phyloP scores from a whole-genome alignment of 2,329 filamentous ascomycete species.

The Ophiocordyceps robertsii region DNA sequence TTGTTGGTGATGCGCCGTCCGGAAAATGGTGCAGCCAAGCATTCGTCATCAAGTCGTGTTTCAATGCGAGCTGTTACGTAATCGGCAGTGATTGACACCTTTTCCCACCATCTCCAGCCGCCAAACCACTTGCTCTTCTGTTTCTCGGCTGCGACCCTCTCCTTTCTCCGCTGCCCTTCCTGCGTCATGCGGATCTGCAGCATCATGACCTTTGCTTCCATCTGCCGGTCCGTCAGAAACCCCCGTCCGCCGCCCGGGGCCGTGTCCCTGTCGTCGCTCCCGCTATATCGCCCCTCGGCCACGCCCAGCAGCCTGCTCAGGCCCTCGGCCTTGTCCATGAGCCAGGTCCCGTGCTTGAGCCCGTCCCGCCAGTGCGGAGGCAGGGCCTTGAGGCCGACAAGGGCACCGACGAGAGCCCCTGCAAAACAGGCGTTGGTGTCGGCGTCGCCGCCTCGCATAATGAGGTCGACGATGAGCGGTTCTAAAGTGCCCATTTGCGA shows the following conservation, averaged over 20 bases:
- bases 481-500: slow-evolving; percentile 24
- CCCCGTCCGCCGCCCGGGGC: slow-evolving; percentile 26
- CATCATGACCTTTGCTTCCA: slow-evolving; percentile 19
- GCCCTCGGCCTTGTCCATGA: slow-evolving; percentile 27
- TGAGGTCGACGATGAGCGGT: slow-evolving; percentile 30
- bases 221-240: slow-evolving; percentile 21
- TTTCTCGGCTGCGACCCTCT: background rate
- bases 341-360: slow-evolving; percentile 28
- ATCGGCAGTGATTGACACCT: too few relatives aligned
- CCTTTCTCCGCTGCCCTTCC: slow-evolving; percentile 7
- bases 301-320: slow-evolving; percentile 25
- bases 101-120: too few relatives aligned
- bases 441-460: slow-evolving; percentile 38
- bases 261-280: slow-evolving; percentile 24
- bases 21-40: too few relatives aligned
- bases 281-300: slow-evolving; percentile 16
- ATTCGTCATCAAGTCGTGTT: too few relatives aligned
- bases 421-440: slow-evolving; percentile 41
- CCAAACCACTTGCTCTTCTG: background rate
- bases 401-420: slow-evolving; percentile 33
- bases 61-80: too few relatives aligned
- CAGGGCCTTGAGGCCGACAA: slow-evolving; percentile 30
- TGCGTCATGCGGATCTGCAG: slow-evolving; percentile 18
- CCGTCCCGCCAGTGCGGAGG: slow-evolving; percentile 36
- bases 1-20: too few relatives aligned